These are phyloP conservation scores for Fusarium pseudocircinatum DNA, from an alignment of 2,329 filamentous ascomycete species.

Conservation along the genomic window DNA sequence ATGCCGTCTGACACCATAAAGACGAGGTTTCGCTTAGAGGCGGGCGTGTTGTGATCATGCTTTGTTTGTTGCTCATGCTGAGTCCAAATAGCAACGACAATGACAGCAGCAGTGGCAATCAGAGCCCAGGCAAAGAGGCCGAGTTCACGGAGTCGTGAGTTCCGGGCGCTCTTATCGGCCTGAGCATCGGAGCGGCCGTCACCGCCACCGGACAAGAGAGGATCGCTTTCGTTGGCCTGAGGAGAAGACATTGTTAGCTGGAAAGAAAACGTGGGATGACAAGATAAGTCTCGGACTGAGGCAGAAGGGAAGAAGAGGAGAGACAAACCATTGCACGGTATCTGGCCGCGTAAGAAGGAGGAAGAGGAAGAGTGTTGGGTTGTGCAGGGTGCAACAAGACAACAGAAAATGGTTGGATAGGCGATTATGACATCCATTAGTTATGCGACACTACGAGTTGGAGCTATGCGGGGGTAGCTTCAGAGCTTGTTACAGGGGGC, in stretches of 20 bases:
- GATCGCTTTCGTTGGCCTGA: slow-evolving; percentile 54
- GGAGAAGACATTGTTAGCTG: slow-evolving; percentile 28
- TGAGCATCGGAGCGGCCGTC: slow-evolving; percentile 45
- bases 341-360: slow-evolving; percentile 22
- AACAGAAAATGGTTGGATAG: slow-evolving; percentile 7
- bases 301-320: neutral
- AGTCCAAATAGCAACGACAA: slow-evolving; percentile 80
- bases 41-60: slow-evolving; percentile 49
- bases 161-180: slow-evolving; percentile 39
- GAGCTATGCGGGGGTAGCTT: slow-evolving; percentile 10
- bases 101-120: slow-evolving; percentile 79
- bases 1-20: slow-evolving; percentile 99
- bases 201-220: slow-evolving; percentile 52
- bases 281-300: slow-evolving; percentile 9
- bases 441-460: slow-evolving; percentile 13
- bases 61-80: slow-evolving; percentile 73
- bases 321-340: slow-evolving; percentile 32
- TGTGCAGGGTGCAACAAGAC: slow-evolving; percentile 11
- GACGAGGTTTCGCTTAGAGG: slow-evolving; percentile 87
- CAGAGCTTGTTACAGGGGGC: slow-evolving; percentile 7
- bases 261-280: neutral
- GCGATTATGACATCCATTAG: neutral
- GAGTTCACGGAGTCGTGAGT: slow-evolving; percentile 70
- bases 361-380: neutral
- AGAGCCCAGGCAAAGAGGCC: slow-evolving; percentile 85